phyloP scores from a whole-genome alignment of 2,329 filamentous ascomycete genomes.

The Cytospora schulzeri region DNA sequence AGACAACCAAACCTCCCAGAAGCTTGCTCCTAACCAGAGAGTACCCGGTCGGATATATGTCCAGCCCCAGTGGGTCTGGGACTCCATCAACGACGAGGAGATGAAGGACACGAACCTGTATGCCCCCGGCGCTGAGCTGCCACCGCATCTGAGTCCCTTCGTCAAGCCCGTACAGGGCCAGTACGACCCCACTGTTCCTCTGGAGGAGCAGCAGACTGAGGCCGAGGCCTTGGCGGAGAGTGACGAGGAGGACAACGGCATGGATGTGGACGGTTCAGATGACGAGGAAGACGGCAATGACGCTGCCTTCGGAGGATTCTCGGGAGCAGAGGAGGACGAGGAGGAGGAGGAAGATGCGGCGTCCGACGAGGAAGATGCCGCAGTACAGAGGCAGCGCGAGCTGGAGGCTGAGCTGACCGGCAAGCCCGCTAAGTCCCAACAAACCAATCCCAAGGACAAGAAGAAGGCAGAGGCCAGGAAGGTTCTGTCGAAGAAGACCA shows the following conservation, averaged over 20 bases:
- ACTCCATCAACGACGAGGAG: constrained; percentile 90
- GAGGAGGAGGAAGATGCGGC: constrained; percentile 49
- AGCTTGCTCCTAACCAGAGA: constrained; percentile 64
- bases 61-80: constrained; percentile 99
- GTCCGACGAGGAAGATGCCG: constrained; percentile 56
- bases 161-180: constrained; percentile 83
- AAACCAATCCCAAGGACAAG: constrained; percentile 57
- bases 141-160: constrained; percentile 94
- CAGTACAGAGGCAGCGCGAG: constrained; percentile 79
- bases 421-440: constrained; percentile 55
- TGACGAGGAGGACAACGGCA: constrained; percentile 50
- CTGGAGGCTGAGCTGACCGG: constrained; percentile 90
- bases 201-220: constrained; percentile 87
- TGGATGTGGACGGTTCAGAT: constrained; percentile 52
- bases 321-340: constrained; percentile 49
- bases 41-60: constrained; percentile 92
- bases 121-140: constrained; percentile 83
- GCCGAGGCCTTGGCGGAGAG: constrained; percentile 72
- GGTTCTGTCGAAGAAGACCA: constrained; percentile 69
- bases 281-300: constrained; percentile 49
- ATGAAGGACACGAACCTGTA: constrained; percentile 86
- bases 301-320: constrained; percentile 53
- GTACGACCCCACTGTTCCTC: constrained; percentile 85
- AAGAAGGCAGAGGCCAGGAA: constrained; percentile 71
- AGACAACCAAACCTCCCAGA: constrained; percentile 65